Evolutionary conservation across 768 basidiomycete species (phyloP), one percentile per base, ranked within the genome.

Genomic region (Peribolospora baueri): DNA sequence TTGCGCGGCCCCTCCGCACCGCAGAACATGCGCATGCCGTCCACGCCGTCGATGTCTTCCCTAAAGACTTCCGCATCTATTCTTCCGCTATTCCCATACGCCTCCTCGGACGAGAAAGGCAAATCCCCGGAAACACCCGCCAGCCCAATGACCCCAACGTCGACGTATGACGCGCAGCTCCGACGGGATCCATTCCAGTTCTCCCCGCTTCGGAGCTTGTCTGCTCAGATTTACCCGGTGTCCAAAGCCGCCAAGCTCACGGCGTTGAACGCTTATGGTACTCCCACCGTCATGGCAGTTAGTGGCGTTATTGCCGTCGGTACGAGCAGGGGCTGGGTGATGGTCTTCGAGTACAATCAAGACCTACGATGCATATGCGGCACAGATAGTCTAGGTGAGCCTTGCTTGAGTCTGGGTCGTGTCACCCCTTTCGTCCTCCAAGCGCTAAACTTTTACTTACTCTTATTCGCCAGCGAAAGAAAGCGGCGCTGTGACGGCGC

Each of bases 341-440:
- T 78, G 50, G 81, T 95, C 2, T 90, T 85, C 66, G 85, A 87
- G 66, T 95, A 93, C 65, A 80, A 80, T 62, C 91, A 97, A 66
- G 78, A 78, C 5, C 63, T 91, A 58, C 77, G 77, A 60, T 78
- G 79, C 60, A 70, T 90, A 7, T 86, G 87, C 60, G 85, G 85
- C 7, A 76, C 70, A 53, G 78, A 83, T 53, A 55, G 69, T 13
- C 69, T 75, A 60, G 76, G 86, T 90, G 67, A 52, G 54, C 13
- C 5, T 45, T 10, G 5, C 11, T 10, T 38, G 7, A 5, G 5
- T 2, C 48, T 11, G 38, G 45, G 14, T 10, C 46, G 45, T 10
- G 5, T 38, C 51, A 42, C 41, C 10, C 7, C n/a, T 13, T 25
- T 42, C 37, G 54, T 56, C n/a, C 3, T 52, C 56, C 10, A 45